Percentiles rank a stretch among this genome's conserved stretches.
phyloP scores from a whole-genome alignment of 2,329 filamentous ascomycete species.

The Pseudogymnoascus sp. region DNA sequence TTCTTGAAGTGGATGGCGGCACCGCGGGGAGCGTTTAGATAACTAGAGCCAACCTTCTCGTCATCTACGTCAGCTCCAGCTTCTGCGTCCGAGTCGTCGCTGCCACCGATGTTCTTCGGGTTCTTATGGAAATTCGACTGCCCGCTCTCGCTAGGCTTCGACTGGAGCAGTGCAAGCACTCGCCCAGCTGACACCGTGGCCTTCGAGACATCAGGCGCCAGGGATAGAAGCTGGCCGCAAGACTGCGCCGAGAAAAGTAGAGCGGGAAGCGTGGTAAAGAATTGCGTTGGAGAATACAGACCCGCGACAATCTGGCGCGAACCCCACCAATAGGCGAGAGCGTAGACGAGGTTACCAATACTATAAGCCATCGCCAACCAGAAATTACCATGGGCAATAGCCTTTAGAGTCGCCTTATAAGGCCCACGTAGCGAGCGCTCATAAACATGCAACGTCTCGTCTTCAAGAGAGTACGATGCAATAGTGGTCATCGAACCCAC shows the following conservation, averaged over 20 bases:
- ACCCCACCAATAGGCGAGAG: constrained; percentile 76
- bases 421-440: constrained; percentile 46
- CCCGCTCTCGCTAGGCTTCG: constrained; percentile 21
- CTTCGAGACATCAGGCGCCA: constrained; percentile 66
- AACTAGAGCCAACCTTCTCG: constrained; percentile 32
- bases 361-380: constrained; percentile 49
- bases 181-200: constrained; percentile 54
- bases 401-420: constrained; percentile 45
- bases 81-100: constrained; percentile 33
- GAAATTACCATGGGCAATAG: constrained; percentile 45
- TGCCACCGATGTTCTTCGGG: constrained; percentile 21
- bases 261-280: constrained; percentile 66
- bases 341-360: constrained; percentile 60
- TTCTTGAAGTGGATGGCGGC: constrained; percentile 46
- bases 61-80: constrained; percentile 20
- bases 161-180: constrained; percentile 45
- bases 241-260: constrained; percentile 66
- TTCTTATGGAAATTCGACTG: constrained; percentile 8
- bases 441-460: constrained; percentile 43
- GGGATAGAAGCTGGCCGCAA: constrained; percentile 66
- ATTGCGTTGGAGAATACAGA: constrained; percentile 57
- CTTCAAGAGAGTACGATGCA: constrained; percentile 40
- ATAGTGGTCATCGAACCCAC: constrained; percentile 61
- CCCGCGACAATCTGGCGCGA: constrained; percentile 61
- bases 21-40: not conserved